Evolutionary conservation across 2,329 filamentous ascomycete genomes (phyloP).

Genomic region (Dendrostoma leiphaemia): DNA sequence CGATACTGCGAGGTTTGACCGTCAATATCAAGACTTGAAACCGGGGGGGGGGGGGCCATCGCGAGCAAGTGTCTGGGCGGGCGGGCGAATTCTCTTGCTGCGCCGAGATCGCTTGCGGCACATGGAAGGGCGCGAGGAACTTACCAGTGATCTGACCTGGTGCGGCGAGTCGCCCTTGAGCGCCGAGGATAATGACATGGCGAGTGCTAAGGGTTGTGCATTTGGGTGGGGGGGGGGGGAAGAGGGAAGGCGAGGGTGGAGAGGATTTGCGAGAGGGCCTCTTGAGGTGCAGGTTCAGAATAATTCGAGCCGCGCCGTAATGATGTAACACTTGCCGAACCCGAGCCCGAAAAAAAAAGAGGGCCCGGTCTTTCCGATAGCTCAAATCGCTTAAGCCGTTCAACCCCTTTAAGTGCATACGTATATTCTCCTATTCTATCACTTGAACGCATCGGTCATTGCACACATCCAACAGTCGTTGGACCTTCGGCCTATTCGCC

Average conservation of each 20-base stretch:
- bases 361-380: constrained; percentile 14
- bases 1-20: constrained; percentile 65
- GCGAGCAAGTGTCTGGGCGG: background rate
- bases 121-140: constrained; percentile 27
- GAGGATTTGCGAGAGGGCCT: background rate
- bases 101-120: background rate
- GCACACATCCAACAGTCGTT: no score
- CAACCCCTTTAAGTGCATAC: no score
- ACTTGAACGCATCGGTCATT: no score
- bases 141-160: constrained; percentile 56
- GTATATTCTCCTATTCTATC: no score
- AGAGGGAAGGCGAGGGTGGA: background rate
- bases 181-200: constrained; percentile 27
- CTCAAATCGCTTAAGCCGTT: no score
- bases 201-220: constrained; percentile 11
- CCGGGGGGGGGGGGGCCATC: no score
- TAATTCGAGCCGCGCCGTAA: constrained; percentile 12
- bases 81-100: background rate
- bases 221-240: background rate
- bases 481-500: no score
- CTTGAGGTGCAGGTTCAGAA: constrained; percentile 5
- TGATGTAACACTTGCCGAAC: constrained; percentile 19
- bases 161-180: constrained; percentile 55
- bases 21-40: constrained; percentile 9
- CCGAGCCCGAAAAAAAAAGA: constrained; percentile 10